Conservation (phyloP, 768 basidiomycete species). For the Macrolepiota dolichaula region DNA sequence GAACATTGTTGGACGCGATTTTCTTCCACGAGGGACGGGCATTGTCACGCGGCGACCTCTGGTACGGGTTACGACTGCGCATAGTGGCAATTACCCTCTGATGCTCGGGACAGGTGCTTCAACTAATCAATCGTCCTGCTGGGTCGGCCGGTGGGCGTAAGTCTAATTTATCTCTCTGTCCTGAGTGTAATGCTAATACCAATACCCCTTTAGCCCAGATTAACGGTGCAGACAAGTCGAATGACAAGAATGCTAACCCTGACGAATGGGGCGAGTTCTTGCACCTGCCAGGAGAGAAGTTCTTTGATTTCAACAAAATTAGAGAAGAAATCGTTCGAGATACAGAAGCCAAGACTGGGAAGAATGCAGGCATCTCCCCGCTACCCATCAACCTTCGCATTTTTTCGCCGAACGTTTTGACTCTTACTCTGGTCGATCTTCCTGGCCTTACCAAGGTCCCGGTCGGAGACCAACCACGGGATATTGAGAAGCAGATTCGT, state of each 20-base stretch:
- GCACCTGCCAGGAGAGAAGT: constrained; percentile 94
- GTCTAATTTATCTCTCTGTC: not conserved
- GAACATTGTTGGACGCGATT: constrained; percentile 99
- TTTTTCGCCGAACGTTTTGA: constrained; percentile 95
- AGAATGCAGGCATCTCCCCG: constrained; percentile 97
- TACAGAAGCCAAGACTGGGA: constrained; percentile 97
- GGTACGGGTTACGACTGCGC: constrained; percentile 41
- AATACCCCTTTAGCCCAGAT: constrained; percentile 30
- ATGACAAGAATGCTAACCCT: constrained; percentile 78
- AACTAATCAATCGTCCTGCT: constrained; percentile 86
- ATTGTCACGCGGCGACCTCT: constrained; percentile 97
- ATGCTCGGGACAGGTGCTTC: constrained; percentile 60
- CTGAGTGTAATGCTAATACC: not conserved
- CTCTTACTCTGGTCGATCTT: constrained; percentile 94
- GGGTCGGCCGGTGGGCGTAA: constrained; percentile 28
- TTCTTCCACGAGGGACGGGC: constrained; percentile 97
- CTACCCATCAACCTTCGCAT: constrained; percentile 96
- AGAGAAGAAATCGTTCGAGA: constrained; percentile 94
- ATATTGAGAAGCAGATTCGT: constrained; percentile 96
- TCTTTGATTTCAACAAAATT: constrained; percentile 97
- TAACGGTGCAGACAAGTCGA: constrained; percentile 46
- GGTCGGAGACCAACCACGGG: constrained; percentile 93
- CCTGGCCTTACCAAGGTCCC: constrained; percentile 96
- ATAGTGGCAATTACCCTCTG: not conserved
- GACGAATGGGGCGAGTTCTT: constrained; percentile 99